These are phyloP conservation scores for Trebouxia sp. DNA, from an alignment of 139 green algal species.

Conservation along the genomic window DNA sequence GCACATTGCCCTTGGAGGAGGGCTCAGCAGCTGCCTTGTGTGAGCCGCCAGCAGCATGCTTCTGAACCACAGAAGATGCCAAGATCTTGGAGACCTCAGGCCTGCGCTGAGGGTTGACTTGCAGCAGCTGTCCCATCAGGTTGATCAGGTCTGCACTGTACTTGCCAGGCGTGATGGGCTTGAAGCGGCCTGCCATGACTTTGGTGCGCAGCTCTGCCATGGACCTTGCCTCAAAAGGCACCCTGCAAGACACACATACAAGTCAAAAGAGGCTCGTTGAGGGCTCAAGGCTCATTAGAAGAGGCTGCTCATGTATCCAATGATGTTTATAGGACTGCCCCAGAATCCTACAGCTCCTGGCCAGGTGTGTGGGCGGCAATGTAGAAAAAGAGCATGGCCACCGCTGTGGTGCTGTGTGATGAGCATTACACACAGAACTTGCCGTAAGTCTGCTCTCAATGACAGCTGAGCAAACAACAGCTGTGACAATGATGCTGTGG, in stretches of 20 bases:
- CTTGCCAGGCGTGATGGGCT: constrained; percentile 44
- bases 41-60: constrained; percentile 27
- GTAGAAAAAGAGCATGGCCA: too few species aligned
- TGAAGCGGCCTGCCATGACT: constrained; percentile 56
- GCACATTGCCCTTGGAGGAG: constrained; percentile 1
- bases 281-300: not conserved
- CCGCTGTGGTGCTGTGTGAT: too few species aligned
- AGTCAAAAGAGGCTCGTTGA: not conserved
- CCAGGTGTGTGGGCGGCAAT: too few species aligned
- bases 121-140: constrained; percentile 61
- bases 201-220: constrained; percentile 69
- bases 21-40: not conserved
- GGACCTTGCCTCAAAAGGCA: constrained; percentile 70
- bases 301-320: constrained; percentile 8
- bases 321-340: not conserved
- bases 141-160: constrained; percentile 63
- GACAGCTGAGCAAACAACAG: too few species aligned
- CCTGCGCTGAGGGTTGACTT: constrained; percentile 53
- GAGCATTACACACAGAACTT: too few species aligned
- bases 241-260: constrained; percentile 43
- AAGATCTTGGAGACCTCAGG: constrained; percentile 54
- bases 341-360: too few species aligned
- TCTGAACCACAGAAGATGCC: constrained; percentile 29
- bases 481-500: too few species aligned
- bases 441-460: too few species aligned